These are phyloP conservation scores for Choanephora cucurbitarum DNA, from an alignment of 371 early-diverging fungal species.

Conservation along the genomic window DNA sequence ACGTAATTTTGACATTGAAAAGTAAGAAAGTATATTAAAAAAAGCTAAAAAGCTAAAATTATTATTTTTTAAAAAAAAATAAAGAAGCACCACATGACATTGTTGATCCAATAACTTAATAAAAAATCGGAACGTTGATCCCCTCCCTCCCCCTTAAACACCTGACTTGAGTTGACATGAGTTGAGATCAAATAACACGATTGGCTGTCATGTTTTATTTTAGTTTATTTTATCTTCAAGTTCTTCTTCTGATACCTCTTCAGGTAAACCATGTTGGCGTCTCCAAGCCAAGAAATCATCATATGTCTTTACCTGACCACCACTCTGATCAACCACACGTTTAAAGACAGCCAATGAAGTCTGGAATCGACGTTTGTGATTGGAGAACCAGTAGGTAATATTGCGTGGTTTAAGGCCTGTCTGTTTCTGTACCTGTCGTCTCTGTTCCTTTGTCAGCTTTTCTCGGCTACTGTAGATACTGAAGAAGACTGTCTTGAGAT, in stretches of 20 bases:
- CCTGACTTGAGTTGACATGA: no score
- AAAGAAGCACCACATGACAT: background rate
- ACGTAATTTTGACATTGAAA: conserved; percentile 16
- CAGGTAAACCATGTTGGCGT: conserved; percentile 24
- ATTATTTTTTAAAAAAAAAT: no score
- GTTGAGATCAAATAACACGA: no score
- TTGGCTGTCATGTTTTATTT: no score
- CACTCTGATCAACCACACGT: conserved; percentile 26
- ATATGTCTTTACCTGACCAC: conserved; percentile 34
- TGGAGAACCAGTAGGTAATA: conserved; percentile 55
- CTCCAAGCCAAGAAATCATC: conserved; percentile 45
- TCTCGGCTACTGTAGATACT: conserved; percentile 39
- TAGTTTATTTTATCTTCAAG: background rate
- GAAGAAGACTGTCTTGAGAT: conserved; percentile 43
- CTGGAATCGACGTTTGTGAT: conserved; percentile 49
- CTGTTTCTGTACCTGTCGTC: conserved; percentile 30
- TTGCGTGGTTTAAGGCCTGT: conserved; percentile 48
- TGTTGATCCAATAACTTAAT: conserved; percentile 6
- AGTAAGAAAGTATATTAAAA: conserved; percentile 13
- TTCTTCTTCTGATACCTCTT: conserved; percentile 25
- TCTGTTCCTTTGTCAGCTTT: conserved; percentile 48
- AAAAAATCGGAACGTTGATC: conserved; percentile 9
- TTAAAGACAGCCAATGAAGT: conserved; percentile 28
- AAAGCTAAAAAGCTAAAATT: conserved; percentile 8
- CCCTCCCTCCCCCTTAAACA: no score